Evolutionary conservation across 257 asterid genomes (phyloP).

Genomic region (Nicotiana paniculata): DNA sequence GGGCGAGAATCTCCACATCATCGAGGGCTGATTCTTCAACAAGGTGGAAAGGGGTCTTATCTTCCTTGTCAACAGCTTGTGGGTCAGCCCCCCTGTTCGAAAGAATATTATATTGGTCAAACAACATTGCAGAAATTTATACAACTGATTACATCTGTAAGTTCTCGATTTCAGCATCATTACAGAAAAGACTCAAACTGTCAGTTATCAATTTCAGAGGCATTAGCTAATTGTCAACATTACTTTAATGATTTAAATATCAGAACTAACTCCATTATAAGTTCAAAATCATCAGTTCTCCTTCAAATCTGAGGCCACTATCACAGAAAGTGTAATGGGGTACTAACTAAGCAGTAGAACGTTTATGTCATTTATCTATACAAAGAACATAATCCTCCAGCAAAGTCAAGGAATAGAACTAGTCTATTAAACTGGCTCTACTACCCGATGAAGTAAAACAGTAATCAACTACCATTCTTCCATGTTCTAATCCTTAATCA

Average conservation of each 20-base stretch:
- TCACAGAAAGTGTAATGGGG: background rate
- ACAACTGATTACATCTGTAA: background rate
- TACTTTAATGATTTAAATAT: background rate
- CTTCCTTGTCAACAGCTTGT: constrained; percentile 60
- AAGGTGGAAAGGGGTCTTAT: constrained; percentile 59
- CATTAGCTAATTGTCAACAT: background rate
- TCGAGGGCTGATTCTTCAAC: constrained; percentile 45
- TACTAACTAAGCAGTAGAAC: background rate
- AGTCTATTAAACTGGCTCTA: background rate
- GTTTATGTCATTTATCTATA: background rate
- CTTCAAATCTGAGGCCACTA: background rate
- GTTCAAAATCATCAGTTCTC: background rate
- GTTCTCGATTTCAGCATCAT: background rate
- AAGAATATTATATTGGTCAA: background rate
- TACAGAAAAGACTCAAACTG: background rate
- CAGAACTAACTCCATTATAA: background rate
- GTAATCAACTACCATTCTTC: background rate
- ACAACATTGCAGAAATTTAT: background rate
- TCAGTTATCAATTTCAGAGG: background rate
- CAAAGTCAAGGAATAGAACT: background rate
- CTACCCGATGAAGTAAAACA: background rate
- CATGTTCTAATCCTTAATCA: background rate
- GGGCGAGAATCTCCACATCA: constrained; percentile 64
- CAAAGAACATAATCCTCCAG: background rate
- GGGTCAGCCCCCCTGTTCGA: constrained; percentile 75